Evolutionary conservation across 225 moss, liverwort and hornwort species (phyloP).

Genomic region (Takakia lepidozioides): DNA sequence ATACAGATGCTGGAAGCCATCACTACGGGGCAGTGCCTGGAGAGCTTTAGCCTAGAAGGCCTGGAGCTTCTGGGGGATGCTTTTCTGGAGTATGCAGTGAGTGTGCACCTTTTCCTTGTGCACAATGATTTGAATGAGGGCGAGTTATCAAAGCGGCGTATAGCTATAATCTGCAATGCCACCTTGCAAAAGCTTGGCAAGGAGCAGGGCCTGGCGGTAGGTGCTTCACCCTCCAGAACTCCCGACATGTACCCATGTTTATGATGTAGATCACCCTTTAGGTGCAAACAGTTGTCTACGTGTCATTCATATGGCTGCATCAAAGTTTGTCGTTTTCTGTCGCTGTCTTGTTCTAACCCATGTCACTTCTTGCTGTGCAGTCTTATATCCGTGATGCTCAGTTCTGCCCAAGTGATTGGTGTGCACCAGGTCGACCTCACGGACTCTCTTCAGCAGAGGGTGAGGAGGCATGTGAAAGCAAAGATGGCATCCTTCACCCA

Average conservation of each 20-base stretch:
- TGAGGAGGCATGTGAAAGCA: constrained; percentile 13
- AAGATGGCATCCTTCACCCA: constrained; percentile 13
- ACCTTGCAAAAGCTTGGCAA: constrained; percentile 61
- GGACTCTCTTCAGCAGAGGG: constrained; percentile 2
- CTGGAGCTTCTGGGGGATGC: constrained; percentile 88
- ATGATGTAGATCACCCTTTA: too few relatives aligned
- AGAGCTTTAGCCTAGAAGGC: constrained; percentile 60
- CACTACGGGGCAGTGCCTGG: constrained; percentile 73
- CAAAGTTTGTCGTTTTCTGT: too few relatives aligned
- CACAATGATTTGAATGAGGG: constrained; percentile 63
- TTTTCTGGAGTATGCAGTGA: constrained; percentile 87
- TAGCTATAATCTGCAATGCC: constrained; percentile 54
- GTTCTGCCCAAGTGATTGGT: constrained; percentile 67
- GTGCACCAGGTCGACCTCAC: constrained; percentile 67
- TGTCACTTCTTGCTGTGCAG: constrained; percentile 28
- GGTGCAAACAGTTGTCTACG: too few relatives aligned
- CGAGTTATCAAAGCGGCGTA: constrained; percentile 54
- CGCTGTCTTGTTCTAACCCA: too few relatives aligned
- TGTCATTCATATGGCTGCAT: too few relatives aligned
- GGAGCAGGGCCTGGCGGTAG: constrained; percentile 31
- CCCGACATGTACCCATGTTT: too few relatives aligned
- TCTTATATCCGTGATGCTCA: constrained; percentile 62
- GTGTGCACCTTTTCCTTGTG: constrained; percentile 76
- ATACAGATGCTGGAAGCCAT: constrained; percentile 77
- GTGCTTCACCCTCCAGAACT: too few relatives aligned